phyloP scores from a whole-genome alignment of 1,139 yeast species.

The Torulaspora globosa region DNA sequence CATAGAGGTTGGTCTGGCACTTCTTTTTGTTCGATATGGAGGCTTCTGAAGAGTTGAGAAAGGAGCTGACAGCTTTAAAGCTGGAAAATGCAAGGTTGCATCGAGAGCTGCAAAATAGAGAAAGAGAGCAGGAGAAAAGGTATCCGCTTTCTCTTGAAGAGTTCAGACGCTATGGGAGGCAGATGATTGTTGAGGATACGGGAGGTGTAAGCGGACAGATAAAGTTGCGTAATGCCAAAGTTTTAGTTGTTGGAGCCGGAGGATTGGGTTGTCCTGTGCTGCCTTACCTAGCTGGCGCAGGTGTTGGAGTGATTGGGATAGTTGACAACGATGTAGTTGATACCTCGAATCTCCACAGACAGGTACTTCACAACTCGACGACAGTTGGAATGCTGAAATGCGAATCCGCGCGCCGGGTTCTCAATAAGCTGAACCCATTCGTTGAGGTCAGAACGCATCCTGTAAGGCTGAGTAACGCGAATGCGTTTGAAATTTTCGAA shows the following conservation, averaged over 20 bases:
- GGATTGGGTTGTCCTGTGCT: constrained; percentile 95
- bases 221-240: constrained; percentile 50
- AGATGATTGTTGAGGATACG: constrained; percentile 75
- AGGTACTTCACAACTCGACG: constrained; percentile 68
- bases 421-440: constrained; percentile 60
- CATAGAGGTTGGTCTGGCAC: neutral
- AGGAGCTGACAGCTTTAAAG: constrained; percentile 27
- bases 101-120: constrained; percentile 15
- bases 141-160: constrained; percentile 48
- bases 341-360: constrained; percentile 81
- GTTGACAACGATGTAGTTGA: constrained; percentile 87
- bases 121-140: neutral
- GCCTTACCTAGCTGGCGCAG: constrained; percentile 80
- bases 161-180: constrained; percentile 83
- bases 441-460: constrained; percentile 54
- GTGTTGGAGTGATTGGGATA: constrained; percentile 80
- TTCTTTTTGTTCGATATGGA: constrained; percentile 6
- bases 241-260: constrained; percentile 91
- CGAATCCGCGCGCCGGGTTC: constrained; percentile 62
- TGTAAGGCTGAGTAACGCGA: constrained; percentile 48
- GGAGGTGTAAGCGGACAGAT: constrained; percentile 50
- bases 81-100: constrained; percentile 28
- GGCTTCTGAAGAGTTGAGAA: constrained; percentile 13
- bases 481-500: constrained; percentile 61
- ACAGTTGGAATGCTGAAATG: constrained; percentile 69